phyloP scores from a whole-genome alignment of 352 stramenopile species.

The Pythium insidiosum region DNA sequence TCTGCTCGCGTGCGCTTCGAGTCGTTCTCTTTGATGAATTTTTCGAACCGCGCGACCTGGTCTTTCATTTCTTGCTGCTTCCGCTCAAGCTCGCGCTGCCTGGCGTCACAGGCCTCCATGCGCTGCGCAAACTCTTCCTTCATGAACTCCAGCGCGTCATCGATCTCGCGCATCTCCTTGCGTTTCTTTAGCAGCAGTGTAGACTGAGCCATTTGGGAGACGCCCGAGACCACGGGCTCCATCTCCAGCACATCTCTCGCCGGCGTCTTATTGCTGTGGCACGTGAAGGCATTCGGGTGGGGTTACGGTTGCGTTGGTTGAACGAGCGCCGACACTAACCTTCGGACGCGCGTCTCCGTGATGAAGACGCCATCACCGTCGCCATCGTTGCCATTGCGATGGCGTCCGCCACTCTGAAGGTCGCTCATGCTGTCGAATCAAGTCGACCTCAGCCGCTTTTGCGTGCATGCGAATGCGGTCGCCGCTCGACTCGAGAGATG shows the following conservation, averaged over 20 bases:
- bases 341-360: slow-evolving; percentile 61
- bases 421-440: no score
- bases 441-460: no score
- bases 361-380: slow-evolving; percentile 49
- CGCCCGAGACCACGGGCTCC: slow-evolving; percentile 69
- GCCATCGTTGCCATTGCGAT: slow-evolving; percentile 31
- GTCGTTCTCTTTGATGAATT: slow-evolving; percentile 93
- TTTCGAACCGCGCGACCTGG: slow-evolving; percentile 87
- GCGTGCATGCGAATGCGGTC: no score
- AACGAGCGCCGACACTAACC: no score
- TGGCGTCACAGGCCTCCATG: slow-evolving; percentile 82
- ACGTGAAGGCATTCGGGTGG: no score
- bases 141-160: slow-evolving; percentile 90
- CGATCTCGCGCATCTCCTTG: slow-evolving; percentile 90
- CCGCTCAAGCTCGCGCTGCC: slow-evolving; percentile 72
- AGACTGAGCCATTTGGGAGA: slow-evolving; percentile 86
- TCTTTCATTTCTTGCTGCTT: slow-evolving; percentile 90
- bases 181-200: slow-evolving; percentile 90
- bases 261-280: slow-evolving; percentile 42
- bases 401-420: no score
- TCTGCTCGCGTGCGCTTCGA: slow-evolving; percentile 84
- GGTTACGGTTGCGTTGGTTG: no score
- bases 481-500: no score
- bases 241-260: slow-evolving; percentile 59
- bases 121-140: slow-evolving; percentile 88